phyloP scores from a whole-genome alignment of 371 early-diverging fungal species.

The Mucor indicus region DNA sequence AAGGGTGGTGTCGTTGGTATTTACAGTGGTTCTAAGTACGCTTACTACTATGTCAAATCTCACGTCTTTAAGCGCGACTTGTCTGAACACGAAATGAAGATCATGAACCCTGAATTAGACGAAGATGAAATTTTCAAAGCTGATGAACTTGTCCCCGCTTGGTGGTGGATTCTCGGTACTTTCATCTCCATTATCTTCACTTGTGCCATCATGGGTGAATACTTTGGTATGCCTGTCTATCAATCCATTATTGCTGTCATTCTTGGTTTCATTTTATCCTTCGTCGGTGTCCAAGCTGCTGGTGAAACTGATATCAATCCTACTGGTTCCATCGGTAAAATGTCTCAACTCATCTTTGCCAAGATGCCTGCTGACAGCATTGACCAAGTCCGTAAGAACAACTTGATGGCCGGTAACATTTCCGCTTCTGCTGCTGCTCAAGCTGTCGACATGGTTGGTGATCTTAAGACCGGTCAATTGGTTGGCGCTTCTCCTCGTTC shows the following conservation, averaged over 20 bases:
- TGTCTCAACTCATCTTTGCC: conserved; percentile 59
- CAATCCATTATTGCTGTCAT: conserved; percentile 57
- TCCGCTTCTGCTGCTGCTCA: conserved; percentile 58
- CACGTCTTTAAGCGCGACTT: conserved; percentile 3
- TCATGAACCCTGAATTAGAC: conserved; percentile 2
- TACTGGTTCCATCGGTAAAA: conserved; percentile 60
- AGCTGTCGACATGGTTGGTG: conserved; percentile 64
- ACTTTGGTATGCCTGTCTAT: conserved; percentile 56
- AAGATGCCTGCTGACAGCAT: conserved; percentile 41
- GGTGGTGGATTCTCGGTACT: conserved; percentile 61
- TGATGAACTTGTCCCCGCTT: conserved; percentile 53
- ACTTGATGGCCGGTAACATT: conserved; percentile 63
- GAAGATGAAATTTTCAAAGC: conserved; percentile 29
- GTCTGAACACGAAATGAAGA: conserved; percentile 4
- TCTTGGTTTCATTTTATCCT: conserved; percentile 66
- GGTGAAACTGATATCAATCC: conserved; percentile 73
- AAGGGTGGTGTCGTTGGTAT: conserved; percentile 29
- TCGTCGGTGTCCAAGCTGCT: conserved; percentile 66
- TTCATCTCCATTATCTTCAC: conserved; percentile 60
- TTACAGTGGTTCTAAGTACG: background rate
- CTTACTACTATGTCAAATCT: no score
- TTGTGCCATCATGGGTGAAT: conserved; percentile 56
- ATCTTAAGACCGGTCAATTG: conserved; percentile 64
- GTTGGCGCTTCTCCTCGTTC: conserved; percentile 60
- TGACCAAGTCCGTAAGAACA: conserved; percentile 45